Evolutionary conservation across 305 asterid species (phyloP).

Genomic region (Plantago lanceolata): DNA sequence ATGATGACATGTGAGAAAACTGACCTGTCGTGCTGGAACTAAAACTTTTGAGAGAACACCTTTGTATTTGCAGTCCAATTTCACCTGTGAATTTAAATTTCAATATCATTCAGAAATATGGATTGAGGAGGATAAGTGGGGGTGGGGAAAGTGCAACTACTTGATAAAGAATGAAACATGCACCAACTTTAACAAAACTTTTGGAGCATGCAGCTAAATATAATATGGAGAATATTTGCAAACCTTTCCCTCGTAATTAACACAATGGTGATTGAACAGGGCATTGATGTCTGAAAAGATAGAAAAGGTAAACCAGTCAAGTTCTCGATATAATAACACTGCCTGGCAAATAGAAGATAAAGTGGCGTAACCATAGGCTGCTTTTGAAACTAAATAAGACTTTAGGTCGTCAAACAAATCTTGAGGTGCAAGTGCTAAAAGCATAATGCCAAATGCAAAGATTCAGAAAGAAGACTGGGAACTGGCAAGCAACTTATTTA

Average conservation of each 20-base stretch:
- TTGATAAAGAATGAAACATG: constrained; percentile 9
- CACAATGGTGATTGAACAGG: constrained; percentile 70
- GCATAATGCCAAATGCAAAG: too few species aligned
- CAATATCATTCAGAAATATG: background rate
- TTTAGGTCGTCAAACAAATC: background rate
- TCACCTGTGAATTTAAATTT: constrained; percentile 47
- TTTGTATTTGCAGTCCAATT: constrained; percentile 63
- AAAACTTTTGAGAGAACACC: constrained; percentile 82
- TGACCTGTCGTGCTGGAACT: constrained; percentile 72
- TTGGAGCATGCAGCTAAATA: constrained; percentile 17
- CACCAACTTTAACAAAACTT: constrained; percentile 2
- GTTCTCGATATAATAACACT: constrained; percentile 14
- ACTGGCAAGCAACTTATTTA: too few species aligned
- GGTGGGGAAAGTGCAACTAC: background rate
- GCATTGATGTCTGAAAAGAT: constrained; percentile 70
- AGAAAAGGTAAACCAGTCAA: constrained; percentile 13
- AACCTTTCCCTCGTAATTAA: constrained; percentile 86
- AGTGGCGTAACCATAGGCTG: background rate
- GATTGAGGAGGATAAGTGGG: too few species aligned
- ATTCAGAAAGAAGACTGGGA: too few species aligned
- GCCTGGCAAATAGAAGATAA: constrained; percentile 12
- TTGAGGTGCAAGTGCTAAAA: too few species aligned
- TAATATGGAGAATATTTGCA: constrained; percentile 28
- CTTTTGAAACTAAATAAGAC: background rate
- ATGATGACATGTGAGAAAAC: constrained; percentile 13